Conservation (phyloP, 441 rosid genomes). For the Corymbia citriodora region DNA sequence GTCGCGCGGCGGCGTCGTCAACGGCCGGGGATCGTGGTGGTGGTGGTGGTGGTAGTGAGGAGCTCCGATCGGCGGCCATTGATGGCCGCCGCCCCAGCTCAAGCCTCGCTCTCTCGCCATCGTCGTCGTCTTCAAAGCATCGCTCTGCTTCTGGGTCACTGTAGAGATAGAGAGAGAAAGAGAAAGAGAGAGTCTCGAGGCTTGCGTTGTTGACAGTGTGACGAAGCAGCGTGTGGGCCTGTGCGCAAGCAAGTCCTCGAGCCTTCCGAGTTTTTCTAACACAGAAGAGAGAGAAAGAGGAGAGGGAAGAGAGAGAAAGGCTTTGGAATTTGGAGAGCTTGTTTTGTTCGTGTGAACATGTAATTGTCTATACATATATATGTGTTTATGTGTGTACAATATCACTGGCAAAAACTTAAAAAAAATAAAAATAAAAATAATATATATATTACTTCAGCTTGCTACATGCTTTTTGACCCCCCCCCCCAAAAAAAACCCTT, state of each 20-base stretch:
- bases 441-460: not conserved
- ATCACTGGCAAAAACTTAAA: not conserved
- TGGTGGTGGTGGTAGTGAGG: not conserved
- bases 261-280: not conserved
- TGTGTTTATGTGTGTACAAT: not conserved
- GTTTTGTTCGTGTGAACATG: not conserved
- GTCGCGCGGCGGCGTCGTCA: not conserved
- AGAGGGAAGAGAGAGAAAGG: not conserved
- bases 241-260: not conserved
- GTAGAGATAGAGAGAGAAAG: not conserved
- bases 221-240: not conserved
- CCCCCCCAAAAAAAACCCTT: not conserved
- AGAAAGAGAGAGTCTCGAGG: not conserved
- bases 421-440: not conserved
- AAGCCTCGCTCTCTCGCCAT: not conserved
- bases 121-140: not conserved
- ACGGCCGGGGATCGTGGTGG: not conserved
- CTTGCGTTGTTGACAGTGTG: not conserved
- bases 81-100: not conserved
- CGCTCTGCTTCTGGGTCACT: not conserved
- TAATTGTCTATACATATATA: not conserved
- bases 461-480: not conserved
- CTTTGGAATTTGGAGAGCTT: not conserved
- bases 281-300: not conserved
- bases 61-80: not conserved